Evolutionary conservation across 805 yeast genomes (phyloP), one percentile per base, ranked within the genome.

Genomic region (Starmerella geochares): DNA sequence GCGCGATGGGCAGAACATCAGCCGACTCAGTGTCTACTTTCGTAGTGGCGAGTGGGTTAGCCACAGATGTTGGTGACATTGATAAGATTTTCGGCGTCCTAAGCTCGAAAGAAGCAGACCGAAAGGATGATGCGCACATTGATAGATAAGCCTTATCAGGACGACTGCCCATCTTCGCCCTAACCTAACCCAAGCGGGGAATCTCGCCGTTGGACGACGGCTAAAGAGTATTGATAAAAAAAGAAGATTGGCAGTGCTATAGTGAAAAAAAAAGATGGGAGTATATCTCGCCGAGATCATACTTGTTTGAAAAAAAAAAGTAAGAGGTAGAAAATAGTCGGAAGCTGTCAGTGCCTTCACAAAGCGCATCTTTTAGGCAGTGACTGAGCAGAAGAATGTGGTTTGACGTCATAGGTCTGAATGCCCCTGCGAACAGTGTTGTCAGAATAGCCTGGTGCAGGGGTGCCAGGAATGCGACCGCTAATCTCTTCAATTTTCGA

Each of bases 401-500:
- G 39, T 10, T 19, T 19, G 21, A 38, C 42, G 11, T 38, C 23
- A 16, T n/a, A 38, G 27, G 42, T 38, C 13, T 38, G 42, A 14
- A 38, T 38, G 5, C 42, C 42, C 20, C 23, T 38, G 5, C 7
- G 21, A 14, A 24, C 31, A 6, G 8, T 4, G 29, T 38, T 38
- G 13, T 38, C 42, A 4, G 28, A 28, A 23, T 40, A 40, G n/a
- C 13, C 11, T 20, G 45, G 45, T 5, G 45, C 45, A 23, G 53
- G 49, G 25, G 66, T 65, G 14, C 58, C 53, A 7, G 66, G 65
- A 25, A 63, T 57, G 17, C 45, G 38, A 5, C 56, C 56, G 23
- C 50, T 37, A 43, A 57, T 59, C 24, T 49, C 56, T 38, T 58
- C 60, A 49, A 58, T 55, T 57, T 50, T 24, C 20, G 29, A n/a